A percentile compares a stretch with the other conserved stretches of the same genome.
Conservation (phyloP, 768 basidiomycete genomes). For the Serendipita sp. region DNA sequence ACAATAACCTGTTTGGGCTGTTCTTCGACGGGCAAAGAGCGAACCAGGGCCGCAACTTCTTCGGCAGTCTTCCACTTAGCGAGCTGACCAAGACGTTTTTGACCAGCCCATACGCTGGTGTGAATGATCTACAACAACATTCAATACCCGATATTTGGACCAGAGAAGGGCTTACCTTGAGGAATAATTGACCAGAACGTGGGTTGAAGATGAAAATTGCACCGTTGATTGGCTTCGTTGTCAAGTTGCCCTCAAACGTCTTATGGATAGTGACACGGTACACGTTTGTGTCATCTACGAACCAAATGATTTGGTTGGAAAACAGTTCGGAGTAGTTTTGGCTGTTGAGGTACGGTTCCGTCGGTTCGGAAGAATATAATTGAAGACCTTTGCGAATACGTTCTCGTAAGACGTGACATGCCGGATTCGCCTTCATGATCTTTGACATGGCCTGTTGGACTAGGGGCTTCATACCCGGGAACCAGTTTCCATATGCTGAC, state of each 20-base stretch:
- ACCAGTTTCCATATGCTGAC: slow-evolving; percentile 98
- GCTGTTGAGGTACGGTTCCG: slow-evolving; percentile 97
- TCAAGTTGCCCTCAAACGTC: slow-evolving; percentile 99
- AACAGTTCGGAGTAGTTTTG: slow-evolving; percentile 93
- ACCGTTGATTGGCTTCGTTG: slow-evolving; percentile 96
- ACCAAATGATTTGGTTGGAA: slow-evolving; percentile 99
- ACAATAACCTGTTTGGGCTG: slow-evolving; percentile 99
- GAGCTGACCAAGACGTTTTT: slow-evolving; percentile 97
- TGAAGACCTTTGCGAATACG: slow-evolving; percentile 98
- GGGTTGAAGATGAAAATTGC: slow-evolving; percentile 99
- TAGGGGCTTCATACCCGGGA: slow-evolving; percentile 95
- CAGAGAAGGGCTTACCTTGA: slow-evolving; percentile 36
- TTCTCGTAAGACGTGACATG: slow-evolving; percentile 90
- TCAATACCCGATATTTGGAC: not conserved
- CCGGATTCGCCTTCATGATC: slow-evolving; percentile 99
- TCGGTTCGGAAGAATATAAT: slow-evolving; percentile 96
- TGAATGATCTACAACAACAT: slow-evolving; percentile 55
- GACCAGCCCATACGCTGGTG: slow-evolving; percentile 99
- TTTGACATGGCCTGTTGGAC: slow-evolving; percentile 99
- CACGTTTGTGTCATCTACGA: slow-evolving; percentile 99
- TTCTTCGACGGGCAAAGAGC: slow-evolving; percentile 97
- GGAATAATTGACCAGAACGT: slow-evolving; percentile 90
- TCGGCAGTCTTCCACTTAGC: slow-evolving; percentile 99
- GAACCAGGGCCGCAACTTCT: slow-evolving; percentile 95
- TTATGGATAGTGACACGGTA: slow-evolving; percentile 99